These are phyloP conservation scores for Plasmodium gonderi DNA, from an alignment of 169 alveolate species.

Conservation along the genomic window DNA sequence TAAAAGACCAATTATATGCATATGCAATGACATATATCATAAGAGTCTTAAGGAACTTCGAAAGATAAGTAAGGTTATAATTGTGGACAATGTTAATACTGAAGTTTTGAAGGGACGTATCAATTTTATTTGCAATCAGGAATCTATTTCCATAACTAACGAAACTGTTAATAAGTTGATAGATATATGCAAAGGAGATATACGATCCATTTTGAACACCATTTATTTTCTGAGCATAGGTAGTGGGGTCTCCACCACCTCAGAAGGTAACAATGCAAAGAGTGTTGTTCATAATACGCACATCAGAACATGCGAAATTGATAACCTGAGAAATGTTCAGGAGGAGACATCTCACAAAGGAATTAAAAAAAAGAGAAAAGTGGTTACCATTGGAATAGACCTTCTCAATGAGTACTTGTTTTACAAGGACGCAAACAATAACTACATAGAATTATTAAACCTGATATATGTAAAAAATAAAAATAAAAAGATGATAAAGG, in stretches of 20 bases:
- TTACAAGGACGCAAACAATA: slow-evolving; percentile 54
- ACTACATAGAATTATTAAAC: slow-evolving; percentile 32
- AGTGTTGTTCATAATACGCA: not conserved
- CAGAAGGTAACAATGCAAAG: slow-evolving; percentile 19
- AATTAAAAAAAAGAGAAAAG: not conserved
- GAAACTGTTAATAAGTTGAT: slow-evolving; percentile 78
- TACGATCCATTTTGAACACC: slow-evolving; percentile 75
- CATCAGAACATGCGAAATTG: not conserved
- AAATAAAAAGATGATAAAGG: slow-evolving; percentile 16
- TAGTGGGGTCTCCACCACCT: not conserved
- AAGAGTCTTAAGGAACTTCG: slow-evolving; percentile 84
- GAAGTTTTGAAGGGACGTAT: slow-evolving; percentile 76
- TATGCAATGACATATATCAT: slow-evolving; percentile 93
- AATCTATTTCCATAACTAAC: slow-evolving; percentile 73
- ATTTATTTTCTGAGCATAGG: slow-evolving; percentile 63
- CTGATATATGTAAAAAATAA: slow-evolving; percentile 62
- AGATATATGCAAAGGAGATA: slow-evolving; percentile 78
- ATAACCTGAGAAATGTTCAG: not conserved
- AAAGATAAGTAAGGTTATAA: slow-evolving; percentile 80
- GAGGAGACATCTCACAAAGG: no score
- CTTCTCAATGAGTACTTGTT: slow-evolving; percentile 10
- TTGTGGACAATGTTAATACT: slow-evolving; percentile 78
- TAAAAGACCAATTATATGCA: slow-evolving; percentile 96
- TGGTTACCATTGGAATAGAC: not conserved
- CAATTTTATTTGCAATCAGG: slow-evolving; percentile 76